A percentile compares a stretch with the other conserved stretches of the same genome.
phyloP scores from a whole-genome alignment of 78 protist genomes.

The Dictyostelium brefeldianum region DNA sequence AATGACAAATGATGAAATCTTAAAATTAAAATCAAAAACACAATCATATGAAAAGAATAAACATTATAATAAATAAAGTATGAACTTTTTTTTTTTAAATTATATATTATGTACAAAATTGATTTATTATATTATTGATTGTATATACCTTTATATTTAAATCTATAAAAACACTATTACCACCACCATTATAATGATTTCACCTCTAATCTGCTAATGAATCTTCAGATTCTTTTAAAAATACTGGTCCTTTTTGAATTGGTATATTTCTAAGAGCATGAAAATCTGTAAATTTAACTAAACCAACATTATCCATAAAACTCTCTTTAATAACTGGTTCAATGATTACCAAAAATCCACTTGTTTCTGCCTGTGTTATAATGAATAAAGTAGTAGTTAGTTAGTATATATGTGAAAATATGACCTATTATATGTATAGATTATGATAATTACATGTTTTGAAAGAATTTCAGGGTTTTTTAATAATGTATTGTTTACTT shows the following conservation, averaged over 20 bases:
- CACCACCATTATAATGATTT: too few relatives aligned
- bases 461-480: background rate
- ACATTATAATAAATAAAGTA: too few relatives aligned
- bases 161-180: too few relatives aligned
- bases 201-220: background rate
- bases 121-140: background rate
- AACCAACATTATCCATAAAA: background rate
- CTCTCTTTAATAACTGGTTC: constrained; percentile 27
- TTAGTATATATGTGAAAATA: background rate
- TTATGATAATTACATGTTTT: constrained; percentile 11
- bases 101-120: background rate
- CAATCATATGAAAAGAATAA: background rate
- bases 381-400: background rate
- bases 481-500: constrained; percentile 6
- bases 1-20: background rate
- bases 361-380: constrained; percentile 9
- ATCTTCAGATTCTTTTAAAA: constrained; percentile 36
- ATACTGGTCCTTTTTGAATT: constrained; percentile 54
- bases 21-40: background rate
- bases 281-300: constrained; percentile 34
- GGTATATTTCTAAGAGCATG: constrained; percentile 39
- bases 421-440: background rate
- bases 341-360: constrained; percentile 35
- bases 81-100: too few relatives aligned
- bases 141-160: too few relatives aligned